phyloP scores from a whole-genome alignment of 2,329 filamentous ascomycete genomes.

The Leptographium galeiforme region DNA sequence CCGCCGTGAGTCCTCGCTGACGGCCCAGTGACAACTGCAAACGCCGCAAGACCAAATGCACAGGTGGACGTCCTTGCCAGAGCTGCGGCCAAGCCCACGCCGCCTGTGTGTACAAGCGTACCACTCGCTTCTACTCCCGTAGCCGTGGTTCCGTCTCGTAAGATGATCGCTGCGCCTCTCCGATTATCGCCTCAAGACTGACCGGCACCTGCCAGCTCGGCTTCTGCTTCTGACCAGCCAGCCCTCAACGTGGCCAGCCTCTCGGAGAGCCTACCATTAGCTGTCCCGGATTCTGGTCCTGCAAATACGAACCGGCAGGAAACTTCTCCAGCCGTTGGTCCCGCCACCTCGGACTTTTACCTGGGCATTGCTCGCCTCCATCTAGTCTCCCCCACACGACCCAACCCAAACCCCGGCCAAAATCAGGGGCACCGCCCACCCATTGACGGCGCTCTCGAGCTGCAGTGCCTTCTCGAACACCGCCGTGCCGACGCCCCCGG shows the following conservation, averaged over 20 bases:
- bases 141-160: neutral
- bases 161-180: neutral
- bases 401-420: no score
- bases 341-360: neutral
- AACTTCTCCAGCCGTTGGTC: neutral
- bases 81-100: neutral
- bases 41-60: constrained; percentile 1
- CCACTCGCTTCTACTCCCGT: neutral
- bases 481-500: neutral
- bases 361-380: neutral
- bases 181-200: neutral
- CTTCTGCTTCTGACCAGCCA: neutral
- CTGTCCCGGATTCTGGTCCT: no score
- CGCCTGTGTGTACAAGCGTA: neutral
- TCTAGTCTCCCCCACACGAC: neutral
- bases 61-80: neutral
- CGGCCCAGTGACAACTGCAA: neutral
- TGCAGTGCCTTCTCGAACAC: neutral
- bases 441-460: neutral
- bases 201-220: neutral
- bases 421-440: no score
- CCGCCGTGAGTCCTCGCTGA: neutral
- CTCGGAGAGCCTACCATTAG: neutral
- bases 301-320: neutral
- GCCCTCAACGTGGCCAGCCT: neutral